A percentile compares a stretch with the other conserved stretches of the same genome.
phyloP scores from a whole-genome alignment of 495 filamentous ascomycete genomes.

The Recurvomyces mirabilis region DNA sequence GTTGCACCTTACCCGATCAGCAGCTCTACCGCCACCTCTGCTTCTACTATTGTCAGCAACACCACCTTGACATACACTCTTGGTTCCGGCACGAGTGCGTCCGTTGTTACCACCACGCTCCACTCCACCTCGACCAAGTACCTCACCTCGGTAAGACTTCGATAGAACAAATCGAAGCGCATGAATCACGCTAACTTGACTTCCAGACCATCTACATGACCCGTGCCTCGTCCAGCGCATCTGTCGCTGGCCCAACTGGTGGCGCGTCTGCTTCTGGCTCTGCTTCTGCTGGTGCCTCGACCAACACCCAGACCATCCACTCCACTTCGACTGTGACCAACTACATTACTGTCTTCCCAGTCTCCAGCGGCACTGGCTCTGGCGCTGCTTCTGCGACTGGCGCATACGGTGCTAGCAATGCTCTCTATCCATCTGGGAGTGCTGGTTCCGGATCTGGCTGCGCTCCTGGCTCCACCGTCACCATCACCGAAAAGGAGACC shows the following conservation, averaged over 20 bases:
- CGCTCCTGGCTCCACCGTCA: conserved; percentile 7
- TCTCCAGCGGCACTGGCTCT: background rate
- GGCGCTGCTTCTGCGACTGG: background rate
- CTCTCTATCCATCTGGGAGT: background rate
- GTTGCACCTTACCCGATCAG: background rate
- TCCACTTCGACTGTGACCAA: conserved; percentile 17
- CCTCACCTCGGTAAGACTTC: conserved; percentile 11
- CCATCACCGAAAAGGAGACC: conserved; percentile 17
- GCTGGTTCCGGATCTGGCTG: background rate
- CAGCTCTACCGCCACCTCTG: background rate
- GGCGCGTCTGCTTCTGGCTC: background rate
- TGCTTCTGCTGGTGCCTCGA: background rate
- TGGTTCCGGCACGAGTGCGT: conserved; percentile 6
- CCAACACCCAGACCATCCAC: conserved; percentile 3
- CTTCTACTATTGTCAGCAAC: conserved; percentile 3
- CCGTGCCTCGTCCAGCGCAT: background rate
- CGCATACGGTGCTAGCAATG: background rate
- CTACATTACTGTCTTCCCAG: conserved; percentile 16
- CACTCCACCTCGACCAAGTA: conserved; percentile 15
- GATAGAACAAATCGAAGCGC: too few species aligned
- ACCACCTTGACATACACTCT: conserved; percentile 16
- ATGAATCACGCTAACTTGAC: too few species aligned
- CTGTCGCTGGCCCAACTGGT: background rate
- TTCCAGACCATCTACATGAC: conserved; percentile 13
- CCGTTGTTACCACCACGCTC: conserved; percentile 15